Percentiles rank a stretch among this genome's conserved stretches.
phyloP scores from a whole-genome alignment of 208 protist genomes.

The Balamuthia mandrillaris region DNA sequence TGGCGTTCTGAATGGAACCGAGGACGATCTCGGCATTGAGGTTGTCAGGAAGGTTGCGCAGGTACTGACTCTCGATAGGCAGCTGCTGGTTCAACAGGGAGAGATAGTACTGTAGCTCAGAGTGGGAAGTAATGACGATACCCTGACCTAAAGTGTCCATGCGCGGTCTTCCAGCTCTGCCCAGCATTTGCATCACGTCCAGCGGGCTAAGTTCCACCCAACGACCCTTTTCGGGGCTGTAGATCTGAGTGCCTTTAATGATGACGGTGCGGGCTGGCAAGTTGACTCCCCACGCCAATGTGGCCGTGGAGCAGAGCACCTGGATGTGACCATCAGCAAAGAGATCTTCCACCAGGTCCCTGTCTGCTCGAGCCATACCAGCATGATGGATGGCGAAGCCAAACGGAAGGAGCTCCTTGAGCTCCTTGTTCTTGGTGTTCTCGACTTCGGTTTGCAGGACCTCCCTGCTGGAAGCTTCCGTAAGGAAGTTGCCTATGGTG shows the following conservation, averaged over 20 bases:
- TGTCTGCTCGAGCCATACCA: slow-evolving; percentile 91
- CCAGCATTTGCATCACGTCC: slow-evolving; percentile 99
- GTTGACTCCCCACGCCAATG: slow-evolving; percentile 99
- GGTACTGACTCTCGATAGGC: slow-evolving; percentile 97
- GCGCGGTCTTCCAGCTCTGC: slow-evolving; percentile 94
- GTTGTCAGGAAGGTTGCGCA: slow-evolving; percentile 90
- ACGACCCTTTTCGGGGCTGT: slow-evolving; percentile 90
- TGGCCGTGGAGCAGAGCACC: slow-evolving; percentile 98
- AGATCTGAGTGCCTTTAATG: slow-evolving; percentile 99
- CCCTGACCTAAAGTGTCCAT: slow-evolving; percentile 92
- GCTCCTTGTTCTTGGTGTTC: slow-evolving; percentile 61
- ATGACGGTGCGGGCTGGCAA: slow-evolving; percentile 99
- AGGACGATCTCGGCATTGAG: slow-evolving; percentile 98
- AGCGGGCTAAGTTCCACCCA: slow-evolving; percentile 92
- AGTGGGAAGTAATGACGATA: slow-evolving; percentile 86
- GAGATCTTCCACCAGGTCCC: slow-evolving; percentile 93
- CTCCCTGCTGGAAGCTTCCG: slow-evolving; percentile 74
- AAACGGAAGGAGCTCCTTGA: slow-evolving; percentile 86
- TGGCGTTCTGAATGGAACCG: slow-evolving; percentile 86
- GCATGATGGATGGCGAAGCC: slow-evolving; percentile 99
- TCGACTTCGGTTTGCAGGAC: slow-evolving; percentile 71
- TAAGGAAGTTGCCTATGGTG: slow-evolving; percentile 83
- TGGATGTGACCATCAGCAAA: slow-evolving; percentile 93
- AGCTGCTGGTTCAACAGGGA: slow-evolving; percentile 97
- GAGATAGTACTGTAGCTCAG: slow-evolving; percentile 97